A percentile compares a stretch with the other conserved stretches of the same genome.
phyloP scores from a whole-genome alignment of 331 rosid genomes.

The Stylosanthes scabra region DNA sequence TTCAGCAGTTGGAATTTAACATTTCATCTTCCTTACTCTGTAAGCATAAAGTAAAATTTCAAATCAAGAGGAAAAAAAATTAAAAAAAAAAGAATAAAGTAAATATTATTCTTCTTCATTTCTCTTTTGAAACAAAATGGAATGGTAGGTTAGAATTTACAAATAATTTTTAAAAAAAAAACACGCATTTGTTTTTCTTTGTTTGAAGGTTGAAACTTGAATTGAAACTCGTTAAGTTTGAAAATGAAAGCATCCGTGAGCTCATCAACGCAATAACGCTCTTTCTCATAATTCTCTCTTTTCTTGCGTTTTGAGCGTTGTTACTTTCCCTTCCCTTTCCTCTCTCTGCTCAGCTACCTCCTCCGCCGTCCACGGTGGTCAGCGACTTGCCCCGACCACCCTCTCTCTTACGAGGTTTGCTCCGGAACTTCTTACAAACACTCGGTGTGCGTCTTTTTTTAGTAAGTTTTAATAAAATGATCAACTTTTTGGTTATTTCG shows the following conservation, averaged over 20 bases:
- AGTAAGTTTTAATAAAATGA: background rate
- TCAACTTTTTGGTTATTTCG: too few relatives aligned
- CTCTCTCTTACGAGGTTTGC: background rate
- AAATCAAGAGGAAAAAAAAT: too few relatives aligned
- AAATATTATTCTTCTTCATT: background rate
- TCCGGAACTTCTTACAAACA: constrained; percentile 25
- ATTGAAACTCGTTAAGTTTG: constrained; percentile 7
- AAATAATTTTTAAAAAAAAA: background rate
- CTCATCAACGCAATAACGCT: background rate
- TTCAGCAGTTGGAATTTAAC: background rate
- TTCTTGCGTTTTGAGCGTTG: constrained; percentile 16
- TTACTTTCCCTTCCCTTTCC: background rate
- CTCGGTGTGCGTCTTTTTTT: constrained; percentile 8
- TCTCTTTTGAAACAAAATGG: background rate
- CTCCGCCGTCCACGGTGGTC: constrained; percentile 31
- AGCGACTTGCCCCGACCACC: constrained; percentile 24
- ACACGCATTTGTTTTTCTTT: background rate
- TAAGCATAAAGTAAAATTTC: background rate
- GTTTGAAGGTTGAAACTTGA: constrained; percentile 25
- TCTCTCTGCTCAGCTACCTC: background rate
- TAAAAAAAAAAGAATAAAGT: background rate
- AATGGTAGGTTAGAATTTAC: background rate
- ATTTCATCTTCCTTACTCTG: background rate
- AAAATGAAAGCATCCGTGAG: constrained; percentile 28
- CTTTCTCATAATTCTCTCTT: constrained; percentile 6